Percentiles rank a stretch among this genome's conserved stretches.
Evolutionary conservation across 495 filamentous ascomycete genomes (phyloP).

Genomic region (Penicillium coffeae): DNA sequence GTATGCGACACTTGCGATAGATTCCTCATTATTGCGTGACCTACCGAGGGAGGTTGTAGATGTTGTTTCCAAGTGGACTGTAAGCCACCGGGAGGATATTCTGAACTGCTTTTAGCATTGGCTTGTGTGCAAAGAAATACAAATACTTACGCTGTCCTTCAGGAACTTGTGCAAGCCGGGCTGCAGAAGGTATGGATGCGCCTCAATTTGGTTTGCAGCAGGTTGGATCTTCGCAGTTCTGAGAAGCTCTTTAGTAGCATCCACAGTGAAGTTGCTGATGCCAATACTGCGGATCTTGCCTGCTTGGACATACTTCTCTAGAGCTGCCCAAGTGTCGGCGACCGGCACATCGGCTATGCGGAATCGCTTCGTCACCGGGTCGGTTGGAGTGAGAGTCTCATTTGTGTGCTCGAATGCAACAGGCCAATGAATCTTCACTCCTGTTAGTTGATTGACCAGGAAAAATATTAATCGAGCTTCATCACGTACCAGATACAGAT

Average conservation of each 20-base stretch:
- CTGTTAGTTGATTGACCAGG: too few relatives aligned
- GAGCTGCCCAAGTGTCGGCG: constrained; percentile 59
- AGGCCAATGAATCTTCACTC: constrained; percentile 44
- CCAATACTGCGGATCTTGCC: constrained; percentile 75
- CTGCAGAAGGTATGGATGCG: constrained; percentile 79
- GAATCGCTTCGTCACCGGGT: constrained; percentile 34
- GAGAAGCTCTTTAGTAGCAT: constrained; percentile 62
- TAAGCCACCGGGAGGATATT: constrained; percentile 51
- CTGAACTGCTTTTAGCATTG: constrained; percentile 10
- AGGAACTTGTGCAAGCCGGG: constrained; percentile 45
- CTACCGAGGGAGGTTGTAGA: constrained; percentile 40
- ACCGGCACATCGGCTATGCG: constrained; percentile 31
- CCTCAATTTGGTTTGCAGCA: constrained; percentile 82
- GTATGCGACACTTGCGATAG: not conserved
- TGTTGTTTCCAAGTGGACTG: constrained; percentile 53
- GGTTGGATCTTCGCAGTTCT: constrained; percentile 60
- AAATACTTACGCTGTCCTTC: constrained; percentile 23
- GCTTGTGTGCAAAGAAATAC: not conserved
- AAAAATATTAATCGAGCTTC: too few relatives aligned
- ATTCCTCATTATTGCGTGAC: too few relatives aligned
- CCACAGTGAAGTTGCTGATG: constrained; percentile 70
- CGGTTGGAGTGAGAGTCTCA: constrained; percentile 30
- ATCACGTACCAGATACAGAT: constrained; percentile 43
- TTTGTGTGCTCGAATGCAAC: constrained; percentile 64
- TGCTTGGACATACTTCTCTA: constrained; percentile 63